Conservation (phyloP, 2,329 filamentous ascomycete species). For the Fusarium haematococcum region DNA sequence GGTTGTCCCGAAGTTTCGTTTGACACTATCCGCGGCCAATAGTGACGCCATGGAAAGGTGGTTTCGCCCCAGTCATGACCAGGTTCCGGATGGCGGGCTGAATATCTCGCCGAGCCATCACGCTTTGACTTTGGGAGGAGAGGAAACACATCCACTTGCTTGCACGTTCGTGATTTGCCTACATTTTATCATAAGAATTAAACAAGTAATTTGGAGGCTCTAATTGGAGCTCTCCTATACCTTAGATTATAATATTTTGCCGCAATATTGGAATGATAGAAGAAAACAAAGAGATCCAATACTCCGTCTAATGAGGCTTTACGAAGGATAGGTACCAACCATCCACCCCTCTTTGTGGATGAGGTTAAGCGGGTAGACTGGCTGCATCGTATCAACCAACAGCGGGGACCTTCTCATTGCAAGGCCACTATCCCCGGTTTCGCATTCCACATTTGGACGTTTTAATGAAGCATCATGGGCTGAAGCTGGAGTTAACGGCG, state of each 20-base stretch:
- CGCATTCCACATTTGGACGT: background rate
- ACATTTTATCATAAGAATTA: background rate
- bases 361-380: background rate
- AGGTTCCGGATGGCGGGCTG: background rate
- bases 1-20: background rate
- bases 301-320: background rate
- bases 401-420: background rate
- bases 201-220: background rate
- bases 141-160: background rate
- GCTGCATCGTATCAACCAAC: background rate
- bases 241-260: background rate
- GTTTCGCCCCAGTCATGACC: background rate
- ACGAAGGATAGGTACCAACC: background rate
- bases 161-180: background rate
- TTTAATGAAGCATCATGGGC: constrained; percentile 1
- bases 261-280: background rate
- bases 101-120: background rate
- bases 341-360: background rate
- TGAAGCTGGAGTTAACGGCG: constrained; percentile 24
- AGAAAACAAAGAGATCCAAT: background rate
- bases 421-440: background rate
- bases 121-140: background rate
- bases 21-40: background rate
- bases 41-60: constrained; percentile 7
- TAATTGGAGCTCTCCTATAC: background rate